These are phyloP conservation scores for Neurospora sp. DNA, from an alignment of 495 filamentous ascomycete species.

Conservation along the genomic window DNA sequence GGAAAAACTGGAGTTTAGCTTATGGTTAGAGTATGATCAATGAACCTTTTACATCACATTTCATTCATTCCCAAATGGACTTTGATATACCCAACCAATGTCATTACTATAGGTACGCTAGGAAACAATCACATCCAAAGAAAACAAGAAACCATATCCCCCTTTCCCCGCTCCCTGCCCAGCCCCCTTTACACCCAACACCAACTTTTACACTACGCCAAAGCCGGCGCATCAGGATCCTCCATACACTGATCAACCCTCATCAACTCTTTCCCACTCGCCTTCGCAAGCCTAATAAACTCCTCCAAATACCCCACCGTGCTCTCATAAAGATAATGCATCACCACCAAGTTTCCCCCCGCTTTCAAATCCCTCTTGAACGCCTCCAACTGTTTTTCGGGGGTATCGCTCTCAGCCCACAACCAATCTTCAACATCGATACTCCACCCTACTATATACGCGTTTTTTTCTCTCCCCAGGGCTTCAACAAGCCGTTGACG, in stretches of 20 bases:
- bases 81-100: neutral
- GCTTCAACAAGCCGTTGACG: slow-evolving; percentile 48
- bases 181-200: too few relatives aligned
- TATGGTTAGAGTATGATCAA: neutral
- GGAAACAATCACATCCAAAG: neutral
- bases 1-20: neutral
- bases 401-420: slow-evolving; percentile 55
- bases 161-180: neutral
- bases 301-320: slow-evolving; percentile 59
- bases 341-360: slow-evolving; percentile 64
- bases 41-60: neutral
- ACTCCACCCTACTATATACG: slow-evolving; percentile 61
- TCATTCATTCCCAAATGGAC: neutral
- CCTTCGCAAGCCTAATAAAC: slow-evolving; percentile 61
- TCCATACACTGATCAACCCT: slow-evolving; percentile 70
- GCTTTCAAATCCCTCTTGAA: slow-evolving; percentile 55
- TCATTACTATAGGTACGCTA: neutral
- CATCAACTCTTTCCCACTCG: slow-evolving; percentile 59
- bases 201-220: slow-evolving; percentile 15
- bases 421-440: slow-evolving; percentile 75
- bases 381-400: slow-evolving; percentile 64
- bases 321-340: slow-evolving; percentile 63
- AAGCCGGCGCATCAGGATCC: slow-evolving; percentile 55
- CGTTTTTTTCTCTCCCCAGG: slow-evolving; percentile 15
- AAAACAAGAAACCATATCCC: neutral